Evolutionary conservation across 2,329 filamentous ascomycete genomes (phyloP), one percentile per base, ranked within the genome.

Genomic region (Verticillium klebahnii): DNA sequence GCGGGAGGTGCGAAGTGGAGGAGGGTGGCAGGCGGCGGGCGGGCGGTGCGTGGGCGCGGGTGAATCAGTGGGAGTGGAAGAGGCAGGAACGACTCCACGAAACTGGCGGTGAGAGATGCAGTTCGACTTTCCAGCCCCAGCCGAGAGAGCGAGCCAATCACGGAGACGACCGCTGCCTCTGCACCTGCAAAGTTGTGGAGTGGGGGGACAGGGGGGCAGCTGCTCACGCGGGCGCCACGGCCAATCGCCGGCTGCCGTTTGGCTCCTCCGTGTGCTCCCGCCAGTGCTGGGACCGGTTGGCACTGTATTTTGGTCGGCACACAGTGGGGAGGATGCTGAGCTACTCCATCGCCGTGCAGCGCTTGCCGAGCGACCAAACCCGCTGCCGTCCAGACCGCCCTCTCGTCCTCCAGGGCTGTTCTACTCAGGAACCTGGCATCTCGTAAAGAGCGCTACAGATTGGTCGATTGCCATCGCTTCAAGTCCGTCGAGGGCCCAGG

Each of bases 21-120:
- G 54, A 17, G 54, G 19, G 34, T 23, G 31, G 25, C 19, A 17
- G 32, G 54, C 12, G 23, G 31, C n/a, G 55, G 55, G 32, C 29
- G 29, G 29, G 29, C 29, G 29, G 29, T 29, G 29, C n/a, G n/a
- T 31, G 64, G 62, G 62, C 64, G 62, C 63, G 64, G 59, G 64
- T 60, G 64, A 58, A 63, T 63, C 8, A 25, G 45, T 23, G 19
- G 8, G 45, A 23, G 45, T 25, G 45, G 64, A 66, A 63, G 64
- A 66, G 63, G 63, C 63, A 61, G 50, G 60, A 60, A 64, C 61
- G 61, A 65, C 63, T 60, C 64, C 61, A 52, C 63, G 63, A 66
- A 71, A 71, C 69, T 70, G 67, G 70, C 70, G 70, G 70, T 72
- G 70, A 72, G 69, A 61, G 65, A 62, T 64, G 66, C 62, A 65